Evolutionary conservation across 306 rosid genomes (phyloP).

Genomic region (Vigna reflexopilosa): DNA sequence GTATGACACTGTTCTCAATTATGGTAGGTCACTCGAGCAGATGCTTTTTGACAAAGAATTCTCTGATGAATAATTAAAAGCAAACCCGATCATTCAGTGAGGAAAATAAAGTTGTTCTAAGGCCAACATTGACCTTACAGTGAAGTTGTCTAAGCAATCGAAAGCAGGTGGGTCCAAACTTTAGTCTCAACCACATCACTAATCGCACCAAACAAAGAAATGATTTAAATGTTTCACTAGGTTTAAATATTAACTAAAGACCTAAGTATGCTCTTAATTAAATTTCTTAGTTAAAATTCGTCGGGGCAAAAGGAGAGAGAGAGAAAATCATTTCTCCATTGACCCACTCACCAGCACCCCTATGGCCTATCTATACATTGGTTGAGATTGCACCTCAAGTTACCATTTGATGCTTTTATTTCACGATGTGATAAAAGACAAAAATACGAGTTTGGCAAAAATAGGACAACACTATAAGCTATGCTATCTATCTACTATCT

Average conservation of each 20-base stretch:
- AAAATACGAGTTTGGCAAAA: constrained; percentile 9
- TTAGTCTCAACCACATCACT: constrained; percentile 42
- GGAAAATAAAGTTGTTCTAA: constrained; percentile 58
- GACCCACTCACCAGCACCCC: constrained; percentile 41
- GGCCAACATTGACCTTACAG: constrained; percentile 60
- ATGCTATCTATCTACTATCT: constrained; percentile 31
- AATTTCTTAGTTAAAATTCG: constrained; percentile 25
- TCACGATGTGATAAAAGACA: constrained; percentile 34
- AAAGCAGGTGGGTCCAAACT: constrained; percentile 65
- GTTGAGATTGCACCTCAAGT: constrained; percentile 48
- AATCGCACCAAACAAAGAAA: constrained; percentile 49
- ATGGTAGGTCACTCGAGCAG: constrained; percentile 51
- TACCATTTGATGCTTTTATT: constrained; percentile 45
- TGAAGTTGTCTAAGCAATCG: constrained; percentile 51
- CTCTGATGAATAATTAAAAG: constrained; percentile 50
- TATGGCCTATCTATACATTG: background rate
- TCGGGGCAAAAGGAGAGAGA: background rate
- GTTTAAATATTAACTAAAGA: constrained; percentile 36
- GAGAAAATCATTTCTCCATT: constrained; percentile 18
- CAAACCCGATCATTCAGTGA: constrained; percentile 53
- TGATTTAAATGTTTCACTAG: constrained; percentile 41
- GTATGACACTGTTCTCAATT: constrained; percentile 45
- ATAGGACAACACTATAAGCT: constrained; percentile 32
- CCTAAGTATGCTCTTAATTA: constrained; percentile 13
- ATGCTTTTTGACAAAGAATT: constrained; percentile 64